Base-by-base conservation (phyloP, 768 basidiomycete genomes). In the Tulasnella sp. region DNA sequence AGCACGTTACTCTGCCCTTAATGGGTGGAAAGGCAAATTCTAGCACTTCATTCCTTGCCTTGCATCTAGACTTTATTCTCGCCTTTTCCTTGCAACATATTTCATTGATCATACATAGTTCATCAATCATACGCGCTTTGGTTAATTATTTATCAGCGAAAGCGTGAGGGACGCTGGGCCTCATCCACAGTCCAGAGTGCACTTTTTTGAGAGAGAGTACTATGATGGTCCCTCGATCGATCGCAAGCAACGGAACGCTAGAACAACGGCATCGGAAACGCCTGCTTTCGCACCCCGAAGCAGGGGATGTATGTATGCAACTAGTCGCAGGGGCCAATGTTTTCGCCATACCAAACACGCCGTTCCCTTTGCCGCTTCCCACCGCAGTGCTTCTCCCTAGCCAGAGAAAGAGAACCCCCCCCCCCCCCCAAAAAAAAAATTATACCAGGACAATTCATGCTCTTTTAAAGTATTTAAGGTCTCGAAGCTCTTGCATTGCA, bases 1-100 rank as follows among this genome's bases (percentile, higher is more conserved):
- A 40, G 22, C 77, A 46, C 54, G 64, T 28, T 58, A 58, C 37
- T 48, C 24, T 2, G 58, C 58, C 28, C 54, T 72, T 20, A 54
- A 54, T 31, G 41, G 64, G 58, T 78, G 77, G 77, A 78, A 42
- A 34, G 77, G 77, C 50, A 78, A 78, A 60, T 60, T 78, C 20
- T 78, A 44, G 60, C n/a, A 64, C 60, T 64, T 31, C 60, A 31
- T 31, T 8, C 2, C 8, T 28, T 4, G 18, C 64, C 3, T 18
- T 31, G 24, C 64, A 69, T 34, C 24, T 69, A 69, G 64, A 69
- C 64, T 69, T 69, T 18, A 37, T 69, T 31, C 31, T 69, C 28
- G 64, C 64, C 37, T 69, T 69, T 69, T 11, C 64, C 31, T 31
- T 69, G 64, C 34, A n/a, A n/a, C 24, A 69, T 69, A 69, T 69